phyloP scores from a whole-genome alignment of 208 protist genomes.

The Trypanosoma caninum region DNA sequence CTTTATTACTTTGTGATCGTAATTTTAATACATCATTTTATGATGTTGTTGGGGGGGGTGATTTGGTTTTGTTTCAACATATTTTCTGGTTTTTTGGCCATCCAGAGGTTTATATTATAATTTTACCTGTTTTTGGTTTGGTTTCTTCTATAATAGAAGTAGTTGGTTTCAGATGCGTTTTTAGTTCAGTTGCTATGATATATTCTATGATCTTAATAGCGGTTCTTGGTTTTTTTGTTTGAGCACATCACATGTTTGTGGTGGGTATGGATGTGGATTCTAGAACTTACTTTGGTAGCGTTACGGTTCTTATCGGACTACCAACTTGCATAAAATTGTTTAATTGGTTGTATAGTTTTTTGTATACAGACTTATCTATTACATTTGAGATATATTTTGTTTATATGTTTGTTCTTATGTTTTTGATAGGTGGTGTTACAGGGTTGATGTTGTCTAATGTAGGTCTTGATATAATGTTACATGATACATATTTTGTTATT shows the following conservation, averaged over 20 bases:
- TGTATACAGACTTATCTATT: conserved; percentile 52
- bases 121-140: conserved; percentile 47
- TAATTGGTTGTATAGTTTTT: conserved; percentile 66
- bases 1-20: conserved; percentile 50
- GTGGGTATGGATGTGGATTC: conserved; percentile 73
- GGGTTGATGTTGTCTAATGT: conserved; percentile 64
- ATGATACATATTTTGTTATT: conserved; percentile 68
- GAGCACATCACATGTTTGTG: conserved; percentile 76
- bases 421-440: conserved; percentile 59
- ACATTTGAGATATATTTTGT: conserved; percentile 58
- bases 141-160: conserved; percentile 51
- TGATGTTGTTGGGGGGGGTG: conserved; percentile 60
- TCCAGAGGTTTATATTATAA: conserved; percentile 68
- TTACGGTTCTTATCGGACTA: conserved; percentile 57
- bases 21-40: conserved; percentile 77
- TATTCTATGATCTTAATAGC: conserved; percentile 67
- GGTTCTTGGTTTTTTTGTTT: conserved; percentile 69
- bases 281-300: conserved; percentile 69
- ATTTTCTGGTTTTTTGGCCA: conserved; percentile 68
- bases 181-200: conserved; percentile 71
- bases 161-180: conserved; percentile 57
- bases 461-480: conserved; percentile 59
- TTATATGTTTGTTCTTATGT: conserved; percentile 71
- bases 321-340: conserved; percentile 58
- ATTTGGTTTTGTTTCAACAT: conserved; percentile 66